Evolutionary conservation across 2,329 filamentous ascomycete species (phyloP), one percentile per base, ranked within the genome.

Genomic region (Sporothrix brunneoviolacea): DNA sequence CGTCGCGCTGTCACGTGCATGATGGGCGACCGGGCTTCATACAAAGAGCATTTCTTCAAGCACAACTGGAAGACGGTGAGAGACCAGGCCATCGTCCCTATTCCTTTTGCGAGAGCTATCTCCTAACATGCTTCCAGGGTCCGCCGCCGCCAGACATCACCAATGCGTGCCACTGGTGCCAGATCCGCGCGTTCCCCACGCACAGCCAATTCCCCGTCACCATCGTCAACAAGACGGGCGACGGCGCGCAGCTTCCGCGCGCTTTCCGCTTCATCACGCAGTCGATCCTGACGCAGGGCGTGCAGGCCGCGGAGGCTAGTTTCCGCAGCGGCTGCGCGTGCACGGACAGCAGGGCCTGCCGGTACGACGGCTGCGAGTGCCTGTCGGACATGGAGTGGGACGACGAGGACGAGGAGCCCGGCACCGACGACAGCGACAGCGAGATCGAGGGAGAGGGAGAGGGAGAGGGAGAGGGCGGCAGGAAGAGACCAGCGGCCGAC

Each of bases 311-410:
- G 4, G 77, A 78, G 54, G 69, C 71, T 42, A 83, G 75, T 24
- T 86, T 88, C 49, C 77, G 82, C 55, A 75, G 74, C 49, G 88
- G 88, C 3, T 94, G 88, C 62, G 68, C 76, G 41, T 94, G 88
- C 60, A 64, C 60, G 1, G 68, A 77, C 2, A 73, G 80, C 44
- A 73, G 76, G 59, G 76, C 80, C 4, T 91, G 88, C 61, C 82
- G 86, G 61, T 87, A 82, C 58, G 72, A 70, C 33, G 71, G 68
- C 21, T 94, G 88, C 61, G 71, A 75, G 9, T 93, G 88, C 56
- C 73, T 90, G 9, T 67, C 72, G 50, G 74, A 77, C 56, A 66
- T 76, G 55, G 67, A 62, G 1, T 73, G 78, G n/a, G 82, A 79
- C 21, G 77, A 82, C 9, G 74, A 79, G 0, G 74, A 79, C 0